Evolutionary conservation across 2,329 filamentous ascomycete genomes (phyloP).

Genomic region (Orbilia ellipsospora): DNA sequence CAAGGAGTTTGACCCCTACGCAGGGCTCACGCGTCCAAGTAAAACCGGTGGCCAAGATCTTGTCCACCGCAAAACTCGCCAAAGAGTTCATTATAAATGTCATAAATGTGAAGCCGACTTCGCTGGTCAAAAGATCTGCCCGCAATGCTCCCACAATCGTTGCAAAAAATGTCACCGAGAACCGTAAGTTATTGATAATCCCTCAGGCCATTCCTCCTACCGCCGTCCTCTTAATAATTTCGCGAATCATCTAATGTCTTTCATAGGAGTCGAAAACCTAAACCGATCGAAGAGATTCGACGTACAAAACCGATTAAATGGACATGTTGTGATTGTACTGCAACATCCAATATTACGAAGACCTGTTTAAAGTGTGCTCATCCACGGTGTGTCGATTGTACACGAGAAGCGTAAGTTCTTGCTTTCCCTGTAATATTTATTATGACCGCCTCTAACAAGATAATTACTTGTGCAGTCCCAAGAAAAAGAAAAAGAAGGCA

Average conservation of each 20-base stretch:
- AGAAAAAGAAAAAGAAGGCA: slow-evolving; percentile 53
- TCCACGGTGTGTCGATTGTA: slow-evolving; percentile 42
- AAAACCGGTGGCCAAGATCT: slow-evolving; percentile 76
- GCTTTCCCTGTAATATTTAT: not conserved
- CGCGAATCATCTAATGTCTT: slow-evolving; percentile 9
- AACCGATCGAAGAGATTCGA: slow-evolving; percentile 35
- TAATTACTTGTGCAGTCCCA: slow-evolving; percentile 19
- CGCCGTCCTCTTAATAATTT: not conserved
- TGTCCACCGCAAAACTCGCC: slow-evolving; percentile 76
- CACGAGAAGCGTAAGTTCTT: slow-evolving; percentile 40
- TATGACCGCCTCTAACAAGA: not conserved
- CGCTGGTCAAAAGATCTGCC: slow-evolving; percentile 72
- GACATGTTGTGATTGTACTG: slow-evolving; percentile 44
- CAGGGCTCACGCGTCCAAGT: slow-evolving; percentile 71
- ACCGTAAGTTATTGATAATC: slow-evolving; percentile 70
- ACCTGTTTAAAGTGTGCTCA: slow-evolving; percentile 37
- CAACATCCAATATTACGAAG: slow-evolving; percentile 31
- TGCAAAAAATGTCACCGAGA: slow-evolving; percentile 85
- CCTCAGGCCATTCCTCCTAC: too few relatives aligned
- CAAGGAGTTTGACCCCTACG: slow-evolving; percentile 57
- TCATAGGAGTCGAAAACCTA: slow-evolving; percentile 32
- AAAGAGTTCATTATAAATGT: slow-evolving; percentile 79
- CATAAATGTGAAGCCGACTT: slow-evolving; percentile 78
- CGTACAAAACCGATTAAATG: slow-evolving; percentile 45
- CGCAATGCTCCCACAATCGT: slow-evolving; percentile 75